phyloP scores from a whole-genome alignment of 148 eudicot genomes.

The Heliosperma pusillum region DNA sequence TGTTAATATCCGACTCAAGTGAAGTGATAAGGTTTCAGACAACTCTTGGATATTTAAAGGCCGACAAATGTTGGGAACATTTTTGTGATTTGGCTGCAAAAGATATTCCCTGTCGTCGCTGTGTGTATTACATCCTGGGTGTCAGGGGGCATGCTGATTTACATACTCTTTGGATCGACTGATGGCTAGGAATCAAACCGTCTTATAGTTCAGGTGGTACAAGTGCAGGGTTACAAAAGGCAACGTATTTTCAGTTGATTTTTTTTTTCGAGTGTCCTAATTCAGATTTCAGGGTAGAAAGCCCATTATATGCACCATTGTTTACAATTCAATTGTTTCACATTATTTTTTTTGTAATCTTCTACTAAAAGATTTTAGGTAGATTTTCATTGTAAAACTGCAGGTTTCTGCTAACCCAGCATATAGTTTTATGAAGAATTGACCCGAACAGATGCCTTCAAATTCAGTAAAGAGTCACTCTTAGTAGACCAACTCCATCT shows the following conservation, averaged over 20 bases:
- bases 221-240: neutral
- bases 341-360: too few species aligned
- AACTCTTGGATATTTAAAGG: neutral
- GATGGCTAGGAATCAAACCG: slow-evolving; percentile 14
- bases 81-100: neutral
- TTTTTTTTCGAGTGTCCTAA: neutral
- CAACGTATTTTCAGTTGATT: neutral
- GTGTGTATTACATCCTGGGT: slow-evolving; percentile 5
- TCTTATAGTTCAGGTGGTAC: neutral
- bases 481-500: too few species aligned
- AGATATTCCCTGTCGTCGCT: neutral
- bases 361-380: too few species aligned
- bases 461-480: too few species aligned
- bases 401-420: too few species aligned
- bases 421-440: too few species aligned
- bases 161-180: neutral
- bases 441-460: too few species aligned
- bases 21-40: neutral
- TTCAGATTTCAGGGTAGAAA: neutral
- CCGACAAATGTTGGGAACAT: too few species aligned
- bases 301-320: neutral
- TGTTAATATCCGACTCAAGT: neutral
- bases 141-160: neutral
- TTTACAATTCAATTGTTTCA: neutral
- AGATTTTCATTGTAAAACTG: neutral